Conservation (phyloP, 2,329 filamentous ascomycete species). For the Venturia oleaginea region DNA sequence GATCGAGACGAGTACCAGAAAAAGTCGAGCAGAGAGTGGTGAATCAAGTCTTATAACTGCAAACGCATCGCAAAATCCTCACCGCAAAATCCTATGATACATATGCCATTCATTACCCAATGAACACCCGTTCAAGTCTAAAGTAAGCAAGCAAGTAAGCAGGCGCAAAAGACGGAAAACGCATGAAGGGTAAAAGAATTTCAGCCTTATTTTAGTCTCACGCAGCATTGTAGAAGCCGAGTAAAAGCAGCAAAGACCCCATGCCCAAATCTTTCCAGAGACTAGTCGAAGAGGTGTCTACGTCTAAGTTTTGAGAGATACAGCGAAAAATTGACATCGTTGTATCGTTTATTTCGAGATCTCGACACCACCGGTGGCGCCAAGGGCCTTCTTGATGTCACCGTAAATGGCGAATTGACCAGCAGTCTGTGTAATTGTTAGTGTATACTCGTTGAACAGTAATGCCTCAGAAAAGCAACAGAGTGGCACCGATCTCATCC, state of each 20-base stretch:
- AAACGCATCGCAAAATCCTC: background rate
- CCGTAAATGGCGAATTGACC: constrained; percentile 89
- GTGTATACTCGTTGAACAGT: background rate
- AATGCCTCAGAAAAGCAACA: background rate
- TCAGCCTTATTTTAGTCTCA: background rate
- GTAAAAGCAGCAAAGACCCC: background rate
- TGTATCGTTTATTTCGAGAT: constrained; percentile 37
- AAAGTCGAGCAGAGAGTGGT: background rate
- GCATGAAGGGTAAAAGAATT: background rate
- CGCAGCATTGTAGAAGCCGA: background rate
- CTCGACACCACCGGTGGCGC: constrained; percentile 66
- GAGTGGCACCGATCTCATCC: background rate
- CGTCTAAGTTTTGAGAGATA: background rate
- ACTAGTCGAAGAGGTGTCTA: background rate
- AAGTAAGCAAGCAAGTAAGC: background rate
- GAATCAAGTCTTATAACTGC: background rate
- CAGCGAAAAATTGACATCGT: background rate
- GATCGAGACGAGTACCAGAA: background rate
- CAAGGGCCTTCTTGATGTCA: constrained; percentile 53
- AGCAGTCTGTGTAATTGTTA: constrained; percentile 40
- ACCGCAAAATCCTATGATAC: background rate
- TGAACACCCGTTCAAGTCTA: background rate
- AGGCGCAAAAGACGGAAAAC: background rate
- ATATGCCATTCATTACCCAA: constrained; percentile 8
- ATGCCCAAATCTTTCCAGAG: constrained; percentile 4